A percentile compares a stretch with the other conserved stretches of the same genome.
These are phyloP conservation scores for Ganoderma sinense DNA, from an alignment of 1,284 basidiomycete genomes.

Conservation along the genomic window DNA sequence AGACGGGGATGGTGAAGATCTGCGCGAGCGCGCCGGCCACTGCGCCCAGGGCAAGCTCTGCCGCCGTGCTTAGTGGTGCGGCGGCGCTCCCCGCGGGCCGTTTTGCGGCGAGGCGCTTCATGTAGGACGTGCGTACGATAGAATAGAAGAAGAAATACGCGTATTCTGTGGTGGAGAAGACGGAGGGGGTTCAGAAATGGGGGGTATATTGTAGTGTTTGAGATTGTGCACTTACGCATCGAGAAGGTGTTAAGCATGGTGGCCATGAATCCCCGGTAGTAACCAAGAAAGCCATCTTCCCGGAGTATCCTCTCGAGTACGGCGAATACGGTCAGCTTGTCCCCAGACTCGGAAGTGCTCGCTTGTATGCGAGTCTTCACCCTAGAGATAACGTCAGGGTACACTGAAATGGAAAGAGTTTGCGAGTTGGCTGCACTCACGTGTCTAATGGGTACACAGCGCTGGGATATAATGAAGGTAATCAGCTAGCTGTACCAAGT, in stretches of 20 bases:
- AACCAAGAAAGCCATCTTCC: slow-evolving; percentile 82
- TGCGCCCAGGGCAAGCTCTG: slow-evolving; percentile 91
- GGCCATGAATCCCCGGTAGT: slow-evolving; percentile 95
- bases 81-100: slow-evolving; percentile 64
- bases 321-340: slow-evolving; percentile 66
- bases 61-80: slow-evolving; percentile 75
- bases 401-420: not conserved
- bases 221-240: slow-evolving; percentile 72
- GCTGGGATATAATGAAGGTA: slow-evolving; percentile 46
- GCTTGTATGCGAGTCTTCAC: slow-evolving; percentile 98
- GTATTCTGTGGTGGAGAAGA: slow-evolving; percentile 71
- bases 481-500: not conserved
- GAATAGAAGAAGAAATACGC: slow-evolving; percentile 99
- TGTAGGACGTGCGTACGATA: slow-evolving; percentile 85
- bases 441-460: slow-evolving; percentile 96
- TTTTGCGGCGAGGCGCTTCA: slow-evolving; percentile 68
- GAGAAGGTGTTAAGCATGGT: slow-evolving; percentile 99
- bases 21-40: slow-evolving; percentile 94
- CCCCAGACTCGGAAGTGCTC: slow-evolving; percentile 51
- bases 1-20: slow-evolving; percentile 98
- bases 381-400: slow-evolving; percentile 47
- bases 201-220: not conserved
- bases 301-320: slow-evolving; percentile 77
- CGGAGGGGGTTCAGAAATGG: slow-evolving; percentile 30
- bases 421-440: slow-evolving; percentile 57